Evolutionary conservation across 768 basidiomycete genomes (phyloP).

Genomic region (Filobasidium wieringae): DNA sequence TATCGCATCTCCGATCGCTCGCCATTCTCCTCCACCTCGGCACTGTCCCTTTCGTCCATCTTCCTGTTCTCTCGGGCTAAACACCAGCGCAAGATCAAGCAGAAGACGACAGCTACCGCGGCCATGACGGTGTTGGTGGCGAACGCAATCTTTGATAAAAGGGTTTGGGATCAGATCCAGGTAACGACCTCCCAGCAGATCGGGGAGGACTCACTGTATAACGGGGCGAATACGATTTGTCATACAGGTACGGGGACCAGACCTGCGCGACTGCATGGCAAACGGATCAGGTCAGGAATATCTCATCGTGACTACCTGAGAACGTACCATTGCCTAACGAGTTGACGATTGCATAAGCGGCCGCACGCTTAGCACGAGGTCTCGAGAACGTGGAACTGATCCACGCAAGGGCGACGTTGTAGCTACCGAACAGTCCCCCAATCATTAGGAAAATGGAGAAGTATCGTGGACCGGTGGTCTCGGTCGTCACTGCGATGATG

Average conservation of each 20-base stretch:
- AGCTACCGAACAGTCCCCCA: conserved; percentile 23
- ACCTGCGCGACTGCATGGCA: conserved; percentile 22
- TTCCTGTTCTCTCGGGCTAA: conserved; percentile 21
- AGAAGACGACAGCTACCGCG: conserved; percentile 15
- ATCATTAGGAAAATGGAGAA: conserved; percentile 26
- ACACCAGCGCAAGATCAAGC: conserved; percentile 19
- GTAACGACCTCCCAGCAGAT: neutral
- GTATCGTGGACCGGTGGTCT: conserved; percentile 22
- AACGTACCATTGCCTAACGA: conserved; percentile 20
- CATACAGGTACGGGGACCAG: conserved; percentile 28
- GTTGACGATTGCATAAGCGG: conserved; percentile 24
- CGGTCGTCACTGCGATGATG: conserved; percentile 20
- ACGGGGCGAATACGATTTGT: conserved; percentile 16
- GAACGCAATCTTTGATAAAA: conserved; percentile 5
- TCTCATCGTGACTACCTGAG: no score
- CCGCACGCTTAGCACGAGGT: conserved; percentile 26
- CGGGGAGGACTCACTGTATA: conserved; percentile 16
- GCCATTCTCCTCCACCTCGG: neutral
- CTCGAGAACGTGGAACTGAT: conserved; percentile 23
- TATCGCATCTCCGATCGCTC: conserved; percentile 5
- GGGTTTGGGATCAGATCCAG: neutral
- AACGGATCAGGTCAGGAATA: neutral
- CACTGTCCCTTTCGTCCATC: conserved; percentile 19
- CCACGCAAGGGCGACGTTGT: conserved; percentile 25
- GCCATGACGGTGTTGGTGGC: conserved; percentile 18